Base-by-base conservation (phyloP, 2,329 filamentous ascomycete species). In the Aschersonia sp. region DNA sequence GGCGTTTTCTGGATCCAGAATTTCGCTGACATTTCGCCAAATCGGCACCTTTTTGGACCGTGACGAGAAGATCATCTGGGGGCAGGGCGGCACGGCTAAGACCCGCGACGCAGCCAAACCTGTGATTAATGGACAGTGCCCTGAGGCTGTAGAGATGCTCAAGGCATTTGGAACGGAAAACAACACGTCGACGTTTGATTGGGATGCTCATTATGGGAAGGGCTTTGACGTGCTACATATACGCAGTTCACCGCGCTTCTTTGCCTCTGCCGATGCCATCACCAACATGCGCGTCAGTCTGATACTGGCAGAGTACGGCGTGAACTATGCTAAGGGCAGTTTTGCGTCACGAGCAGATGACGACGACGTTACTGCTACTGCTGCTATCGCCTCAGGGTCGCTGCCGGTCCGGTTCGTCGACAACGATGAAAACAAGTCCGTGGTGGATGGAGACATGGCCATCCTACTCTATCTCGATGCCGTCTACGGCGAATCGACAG, bases 11-110 rank as follows among this genome's bases (percentile, higher is more conserved):
- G 85, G 88, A 6, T 79, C 81, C 44, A 83, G 92, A 44, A 95
- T 98, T 60, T 94, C 86, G 44, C 72, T 98, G 37, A 98, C 92
- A 0, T 97, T 98, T 61, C 76, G 92, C 43, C 73, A 79, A 30
- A 96, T 98, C 53, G 87, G 81, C 2, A 98, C 92, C 0, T 97
- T 87, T 58, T 65, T 95, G 43, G 72, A 83, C 55, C 68, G 70
- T 4, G 70, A 78, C n/a, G 71, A 76, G 40, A 69, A 69, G 32
- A 66, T 67, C 3, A 94, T 98, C 47, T 97, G 89, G 90, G 92
- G 92, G 11, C 89, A 96, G 63, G 92, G 92, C 3, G 90, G 89
- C 0, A 78, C 75, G 1, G 69, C 68, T 6, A 94, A 95, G 66
- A 71, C 68, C 0, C 70, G 71, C 30, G 70, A 71, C 0, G 65